Evolutionary conservation across 371 early-diverging fungal genomes (phyloP).

Genomic region (Coemansia sp.): DNA sequence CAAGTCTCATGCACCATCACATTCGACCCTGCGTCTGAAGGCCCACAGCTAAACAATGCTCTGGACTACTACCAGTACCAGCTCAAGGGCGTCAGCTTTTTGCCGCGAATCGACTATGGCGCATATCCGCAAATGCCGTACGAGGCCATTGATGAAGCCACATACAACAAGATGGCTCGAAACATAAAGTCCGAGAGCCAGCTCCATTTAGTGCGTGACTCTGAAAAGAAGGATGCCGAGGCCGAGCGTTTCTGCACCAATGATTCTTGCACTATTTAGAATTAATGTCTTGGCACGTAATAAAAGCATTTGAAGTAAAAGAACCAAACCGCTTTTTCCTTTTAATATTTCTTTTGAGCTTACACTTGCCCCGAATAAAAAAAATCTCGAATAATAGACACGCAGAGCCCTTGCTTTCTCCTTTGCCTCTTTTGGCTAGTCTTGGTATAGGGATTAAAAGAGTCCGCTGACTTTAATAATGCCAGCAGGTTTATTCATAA

Average conservation of each 20-base stretch:
- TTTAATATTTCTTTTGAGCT: neutral
- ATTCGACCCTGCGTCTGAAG: constrained; percentile 47
- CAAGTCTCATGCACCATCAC: constrained; percentile 53
- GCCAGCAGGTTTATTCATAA: too few species aligned
- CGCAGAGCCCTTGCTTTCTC: neutral
- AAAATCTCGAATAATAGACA: neutral
- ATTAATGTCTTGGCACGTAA: constrained; percentile 3
- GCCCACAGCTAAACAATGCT: constrained; percentile 31
- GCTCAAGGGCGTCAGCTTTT: constrained; percentile 51
- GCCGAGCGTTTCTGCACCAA: neutral
- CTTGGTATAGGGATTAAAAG: constrained; percentile 2
- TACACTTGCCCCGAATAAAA: neutral
- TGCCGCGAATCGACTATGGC: constrained; percentile 42
- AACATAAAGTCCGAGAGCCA: constrained; percentile 1
- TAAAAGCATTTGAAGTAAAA: constrained; percentile 4
- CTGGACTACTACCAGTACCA: constrained; percentile 53
- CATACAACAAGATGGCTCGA: constrained; percentile 30
- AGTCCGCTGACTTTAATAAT: too few species aligned
- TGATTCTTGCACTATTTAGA: neutral
- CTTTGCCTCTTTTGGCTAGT: neutral
- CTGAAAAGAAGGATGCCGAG: neutral
- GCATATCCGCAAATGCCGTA: constrained; percentile 53
- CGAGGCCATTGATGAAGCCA: constrained; percentile 46
- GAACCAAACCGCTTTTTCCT: neutral
- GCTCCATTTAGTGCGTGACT: constrained; percentile 4